phyloP scores from a whole-genome alignment of 2,329 filamentous ascomycete genomes.

The Diplocarpon mali region DNA sequence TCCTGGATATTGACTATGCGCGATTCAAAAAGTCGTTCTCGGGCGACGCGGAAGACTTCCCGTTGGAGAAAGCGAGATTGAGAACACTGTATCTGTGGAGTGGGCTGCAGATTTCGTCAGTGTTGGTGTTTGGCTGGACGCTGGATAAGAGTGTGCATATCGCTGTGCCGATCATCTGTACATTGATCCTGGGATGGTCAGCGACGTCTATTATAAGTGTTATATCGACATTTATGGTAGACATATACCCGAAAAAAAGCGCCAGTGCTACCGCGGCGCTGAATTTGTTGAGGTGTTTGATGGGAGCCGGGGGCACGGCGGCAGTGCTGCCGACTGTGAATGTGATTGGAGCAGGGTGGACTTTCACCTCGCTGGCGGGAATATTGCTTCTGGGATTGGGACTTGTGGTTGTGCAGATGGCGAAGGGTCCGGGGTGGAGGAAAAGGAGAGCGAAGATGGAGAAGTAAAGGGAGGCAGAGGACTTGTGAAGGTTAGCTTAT shows the following conservation, averaged over 20 bases:
- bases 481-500: not conserved
- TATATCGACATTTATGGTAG: constrained; percentile 27
- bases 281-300: constrained; percentile 28
- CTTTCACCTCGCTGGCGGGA: constrained; percentile 17
- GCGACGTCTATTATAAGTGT: constrained; percentile 28
- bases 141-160: constrained; percentile 26
- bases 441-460: not conserved
- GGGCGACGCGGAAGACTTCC: constrained; percentile 28
- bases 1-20: too few species aligned
- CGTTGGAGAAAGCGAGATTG: constrained; percentile 30
- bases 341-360: constrained; percentile 21
- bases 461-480: not conserved
- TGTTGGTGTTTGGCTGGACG: constrained; percentile 29
- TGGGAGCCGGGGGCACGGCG: constrained; percentile 27
- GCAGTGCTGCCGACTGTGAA: constrained; percentile 22
- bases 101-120: constrained; percentile 27
- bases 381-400: constrained; percentile 31
- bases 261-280: constrained; percentile 28
- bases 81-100: constrained; percentile 28
- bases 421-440: constrained; percentile 21
- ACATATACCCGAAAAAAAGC: constrained; percentile 26
- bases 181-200: constrained; percentile 28
- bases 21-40: constrained; percentile 17
- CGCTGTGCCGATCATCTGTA: constrained; percentile 25
- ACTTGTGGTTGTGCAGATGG: constrained; percentile 28